A percentile compares a stretch with the other conserved stretches of the same genome.
Evolutionary conservation across 345 rosid genomes (phyloP).

Genomic region (Fremontodendron californicum): DNA sequence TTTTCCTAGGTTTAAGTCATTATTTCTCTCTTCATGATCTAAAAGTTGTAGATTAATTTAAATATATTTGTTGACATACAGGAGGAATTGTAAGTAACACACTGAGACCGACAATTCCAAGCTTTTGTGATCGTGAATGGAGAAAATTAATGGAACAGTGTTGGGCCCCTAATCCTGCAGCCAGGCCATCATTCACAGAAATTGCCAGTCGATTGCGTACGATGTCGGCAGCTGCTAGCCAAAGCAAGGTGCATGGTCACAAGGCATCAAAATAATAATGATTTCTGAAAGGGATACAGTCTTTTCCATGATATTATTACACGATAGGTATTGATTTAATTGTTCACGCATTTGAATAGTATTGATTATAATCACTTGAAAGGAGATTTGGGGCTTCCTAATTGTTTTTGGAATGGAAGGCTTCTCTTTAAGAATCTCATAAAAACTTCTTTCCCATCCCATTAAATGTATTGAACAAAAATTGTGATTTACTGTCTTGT

Average conservation of each 20-base stretch:
- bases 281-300: background rate
- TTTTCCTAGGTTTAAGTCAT: background rate
- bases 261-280: constrained; percentile 48
- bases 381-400: constrained; percentile 27
- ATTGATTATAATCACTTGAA: background rate
- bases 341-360: constrained; percentile 1
- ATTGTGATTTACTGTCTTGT: background rate
- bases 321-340: constrained; percentile 18
- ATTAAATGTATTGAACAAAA: constrained; percentile 8
- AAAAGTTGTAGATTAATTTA: background rate
- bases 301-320: constrained; percentile 3
- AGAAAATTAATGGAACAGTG: constrained; percentile 68
- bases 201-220: constrained; percentile 58
- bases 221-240: constrained; percentile 58
- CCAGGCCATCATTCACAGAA: constrained; percentile 71
- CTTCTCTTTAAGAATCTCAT: too few species aligned
- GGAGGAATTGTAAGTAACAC: constrained; percentile 84
- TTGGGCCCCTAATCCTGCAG: constrained; percentile 75
- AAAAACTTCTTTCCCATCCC: background rate
- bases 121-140: constrained; percentile 67
- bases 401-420: constrained; percentile 34
- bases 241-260: constrained; percentile 45
- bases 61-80: constrained; percentile 18
- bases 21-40: background rate
- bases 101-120: constrained; percentile 71